These are phyloP conservation scores for Calvatia gigantea DNA, from an alignment of 768 basidiomycete genomes.

Conservation along the genomic window DNA sequence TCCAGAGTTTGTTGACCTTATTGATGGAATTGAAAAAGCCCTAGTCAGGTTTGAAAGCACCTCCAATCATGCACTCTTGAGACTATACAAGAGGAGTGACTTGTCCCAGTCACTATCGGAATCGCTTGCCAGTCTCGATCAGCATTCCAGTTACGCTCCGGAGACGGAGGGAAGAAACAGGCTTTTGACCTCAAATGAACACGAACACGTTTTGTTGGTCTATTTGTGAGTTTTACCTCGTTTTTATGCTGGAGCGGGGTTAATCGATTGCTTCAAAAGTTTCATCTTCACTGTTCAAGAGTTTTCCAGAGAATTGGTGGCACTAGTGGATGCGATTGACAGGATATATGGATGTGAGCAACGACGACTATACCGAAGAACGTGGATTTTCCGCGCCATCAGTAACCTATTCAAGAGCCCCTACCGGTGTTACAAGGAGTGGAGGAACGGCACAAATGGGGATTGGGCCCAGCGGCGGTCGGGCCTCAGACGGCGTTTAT, in stretches of 20 bases:
- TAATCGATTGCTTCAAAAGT: constrained; percentile 39
- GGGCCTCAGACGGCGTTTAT: constrained; percentile 27
- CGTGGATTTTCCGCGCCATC: constrained; percentile 21
- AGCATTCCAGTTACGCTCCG: not conserved
- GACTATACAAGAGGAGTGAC: constrained; percentile 62
- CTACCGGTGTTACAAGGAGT: not conserved
- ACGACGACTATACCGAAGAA: constrained; percentile 30
- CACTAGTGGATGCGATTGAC: constrained; percentile 80
- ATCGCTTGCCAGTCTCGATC: constrained; percentile 20
- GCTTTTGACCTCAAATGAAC: constrained; percentile 45
- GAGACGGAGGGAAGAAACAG: constrained; percentile 26
- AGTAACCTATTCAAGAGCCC: constrained; percentile 11
- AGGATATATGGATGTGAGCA: constrained; percentile 71
- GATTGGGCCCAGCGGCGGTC: constrained; percentile 3
- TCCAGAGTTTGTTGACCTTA: constrained; percentile 62
- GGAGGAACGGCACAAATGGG: not conserved
- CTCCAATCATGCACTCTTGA: constrained; percentile 78
- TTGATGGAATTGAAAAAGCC: constrained; percentile 65
- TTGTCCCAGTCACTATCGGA: constrained; percentile 19
- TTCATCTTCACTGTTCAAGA: constrained; percentile 97
- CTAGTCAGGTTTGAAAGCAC: constrained; percentile 76
- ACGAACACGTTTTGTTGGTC: constrained; percentile 83
- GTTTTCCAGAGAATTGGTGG: constrained; percentile 80
- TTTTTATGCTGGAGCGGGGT: not conserved
- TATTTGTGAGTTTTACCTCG: constrained; percentile 69